Conservation (phyloP, 202 grass and related monocot species). For the Dendrocalamus latiflorus region DNA sequence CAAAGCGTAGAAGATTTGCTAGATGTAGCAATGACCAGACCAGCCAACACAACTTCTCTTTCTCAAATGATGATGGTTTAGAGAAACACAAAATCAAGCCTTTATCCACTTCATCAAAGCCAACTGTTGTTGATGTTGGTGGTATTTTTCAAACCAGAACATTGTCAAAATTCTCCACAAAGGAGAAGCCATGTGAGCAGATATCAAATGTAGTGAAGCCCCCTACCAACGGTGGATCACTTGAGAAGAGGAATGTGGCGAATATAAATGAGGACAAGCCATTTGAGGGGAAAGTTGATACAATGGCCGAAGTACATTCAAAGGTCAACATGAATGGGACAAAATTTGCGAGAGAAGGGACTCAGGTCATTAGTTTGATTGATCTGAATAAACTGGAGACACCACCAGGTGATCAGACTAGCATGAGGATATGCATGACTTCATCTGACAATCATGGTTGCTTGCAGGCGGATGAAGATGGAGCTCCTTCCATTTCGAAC, state of each 20-base stretch:
- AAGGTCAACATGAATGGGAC: background rate
- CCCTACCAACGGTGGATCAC: slow-evolving; percentile 2
- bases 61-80: slow-evolving; percentile 19
- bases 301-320: background rate
- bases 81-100: slow-evolving; percentile 21
- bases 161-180: background rate
- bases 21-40: slow-evolving; percentile 35
- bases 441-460: background rate
- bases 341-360: background rate
- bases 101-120: slow-evolving; percentile 5
- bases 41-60: background rate
- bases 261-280: background rate
- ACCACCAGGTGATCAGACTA: background rate
- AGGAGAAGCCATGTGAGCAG: background rate
- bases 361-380: background rate
- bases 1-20: slow-evolving; percentile 48
- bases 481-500: background rate
- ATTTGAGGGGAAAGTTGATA: background rate
- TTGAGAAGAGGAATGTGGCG: background rate
- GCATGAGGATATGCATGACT: background rate
- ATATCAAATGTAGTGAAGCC: background rate
- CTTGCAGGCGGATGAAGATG: slow-evolving; percentile 2
- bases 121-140: background rate
- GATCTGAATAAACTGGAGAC: slow-evolving; percentile 18
- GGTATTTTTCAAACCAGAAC: slow-evolving; percentile 16